Evolutionary conservation across 768 basidiomycete species (phyloP).

Genomic region (Tephrocybe sp.): DNA sequence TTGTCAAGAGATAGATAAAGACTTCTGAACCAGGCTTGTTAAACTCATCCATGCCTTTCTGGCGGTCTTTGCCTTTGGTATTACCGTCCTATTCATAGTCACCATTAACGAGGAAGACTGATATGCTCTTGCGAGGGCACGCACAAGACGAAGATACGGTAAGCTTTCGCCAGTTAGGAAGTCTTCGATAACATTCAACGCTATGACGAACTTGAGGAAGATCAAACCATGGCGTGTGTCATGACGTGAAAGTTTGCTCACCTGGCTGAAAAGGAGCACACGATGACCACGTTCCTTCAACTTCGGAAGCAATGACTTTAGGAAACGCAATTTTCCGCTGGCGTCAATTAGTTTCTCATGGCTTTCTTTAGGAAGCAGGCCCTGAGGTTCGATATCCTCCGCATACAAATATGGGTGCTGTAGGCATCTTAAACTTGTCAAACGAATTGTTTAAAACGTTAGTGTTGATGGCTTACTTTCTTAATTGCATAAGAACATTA

Average conservation of each 20-base stretch:
- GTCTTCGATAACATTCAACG: slow-evolving; percentile 84
- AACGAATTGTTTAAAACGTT: not conserved
- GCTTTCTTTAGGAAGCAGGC: slow-evolving; percentile 50
- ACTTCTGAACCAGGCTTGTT: slow-evolving; percentile 84
- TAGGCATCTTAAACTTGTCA: slow-evolving; percentile 54
- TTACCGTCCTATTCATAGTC: slow-evolving; percentile 69
- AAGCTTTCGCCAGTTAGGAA: slow-evolving; percentile 79
- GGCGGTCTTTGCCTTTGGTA: slow-evolving; percentile 80
- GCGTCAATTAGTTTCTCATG: slow-evolving; percentile 82
- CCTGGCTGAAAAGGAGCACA: slow-evolving; percentile 90
- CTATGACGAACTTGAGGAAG: slow-evolving; percentile 75
- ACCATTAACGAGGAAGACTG: slow-evolving; percentile 1
- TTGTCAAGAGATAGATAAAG: slow-evolving; percentile 89
- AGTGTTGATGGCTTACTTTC: slow-evolving; percentile 55
- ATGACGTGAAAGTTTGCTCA: slow-evolving; percentile 26
- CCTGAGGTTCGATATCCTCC: slow-evolving; percentile 73
- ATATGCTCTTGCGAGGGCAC: slow-evolving; percentile 14
- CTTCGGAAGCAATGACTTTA: slow-evolving; percentile 78
- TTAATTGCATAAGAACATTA: slow-evolving; percentile 84
- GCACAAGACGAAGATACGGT: slow-evolving; percentile 76
- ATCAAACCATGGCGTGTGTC: not conserved
- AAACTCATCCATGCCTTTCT: slow-evolving; percentile 94
- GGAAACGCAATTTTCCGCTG: slow-evolving; percentile 80
- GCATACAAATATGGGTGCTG: slow-evolving; percentile 91
- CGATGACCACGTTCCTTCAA: slow-evolving; percentile 84